These are phyloP conservation scores for Helianthus annuus DNA, from an alignment of 129 eudicot species.

Conservation along the genomic window DNA sequence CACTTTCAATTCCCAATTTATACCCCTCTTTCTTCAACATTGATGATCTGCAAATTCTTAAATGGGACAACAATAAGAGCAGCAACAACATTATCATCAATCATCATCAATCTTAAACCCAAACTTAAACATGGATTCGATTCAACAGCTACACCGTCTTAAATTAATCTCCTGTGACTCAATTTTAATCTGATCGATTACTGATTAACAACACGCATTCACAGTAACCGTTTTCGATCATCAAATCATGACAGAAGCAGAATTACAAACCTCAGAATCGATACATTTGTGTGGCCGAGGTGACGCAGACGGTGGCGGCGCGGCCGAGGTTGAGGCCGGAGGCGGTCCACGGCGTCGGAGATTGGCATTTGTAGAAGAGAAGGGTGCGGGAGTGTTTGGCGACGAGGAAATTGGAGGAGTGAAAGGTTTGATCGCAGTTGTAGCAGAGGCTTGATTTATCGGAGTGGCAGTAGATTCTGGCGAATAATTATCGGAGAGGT, in stretches of 20 bases:
- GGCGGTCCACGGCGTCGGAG: conserved; percentile 75
- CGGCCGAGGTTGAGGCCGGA: conserved; percentile 59
- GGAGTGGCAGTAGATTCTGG: conserved; percentile 61
- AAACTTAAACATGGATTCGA: too few species aligned
- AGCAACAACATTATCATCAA: too few species aligned
- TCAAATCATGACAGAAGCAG: neutral
- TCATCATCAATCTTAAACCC: too few species aligned
- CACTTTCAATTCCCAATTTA: too few species aligned
- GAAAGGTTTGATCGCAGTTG: conserved; percentile 70
- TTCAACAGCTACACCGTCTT: too few species aligned
- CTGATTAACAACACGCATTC: conserved; percentile 1
- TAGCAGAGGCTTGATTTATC: conserved; percentile 71
- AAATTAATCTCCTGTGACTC: neutral
- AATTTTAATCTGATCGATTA: conserved; percentile 10
- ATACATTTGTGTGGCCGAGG: conserved; percentile 54
- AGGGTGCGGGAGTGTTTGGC: conserved; percentile 63
- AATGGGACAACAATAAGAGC: too few species aligned
- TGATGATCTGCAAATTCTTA: too few species aligned
- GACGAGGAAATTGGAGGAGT: conserved; percentile 75
- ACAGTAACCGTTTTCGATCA: neutral
- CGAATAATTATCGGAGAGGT: too few species aligned
- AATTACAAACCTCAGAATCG: conserved; percentile 40
- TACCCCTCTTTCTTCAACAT: too few species aligned
- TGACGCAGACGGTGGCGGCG: conserved; percentile 47
- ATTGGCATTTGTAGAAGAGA: conserved; percentile 64